These are phyloP conservation scores for Penicillium sp. DNA, from an alignment of 2,329 filamentous ascomycete species.

Conservation along the genomic window DNA sequence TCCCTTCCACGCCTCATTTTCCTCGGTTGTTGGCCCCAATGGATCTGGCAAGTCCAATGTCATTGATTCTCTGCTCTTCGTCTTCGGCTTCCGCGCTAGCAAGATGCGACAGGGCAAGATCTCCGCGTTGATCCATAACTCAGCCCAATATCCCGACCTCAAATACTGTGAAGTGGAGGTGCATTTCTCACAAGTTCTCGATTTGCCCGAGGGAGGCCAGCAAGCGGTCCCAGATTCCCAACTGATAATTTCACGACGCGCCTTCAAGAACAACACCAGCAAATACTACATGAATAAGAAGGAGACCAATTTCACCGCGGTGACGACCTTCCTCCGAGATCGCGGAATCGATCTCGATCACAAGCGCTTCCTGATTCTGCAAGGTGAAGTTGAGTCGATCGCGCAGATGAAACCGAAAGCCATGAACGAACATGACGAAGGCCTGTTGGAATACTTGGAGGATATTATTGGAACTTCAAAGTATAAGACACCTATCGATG, in stretches of 20 bases:
- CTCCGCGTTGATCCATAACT: constrained; percentile 96
- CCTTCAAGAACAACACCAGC: constrained; percentile 97
- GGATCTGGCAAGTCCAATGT: constrained; percentile 98
- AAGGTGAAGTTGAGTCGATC: constrained; percentile 97
- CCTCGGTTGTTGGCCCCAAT: constrained; percentile 95
- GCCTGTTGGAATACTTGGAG: constrained; percentile 91
- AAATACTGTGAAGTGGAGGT: constrained; percentile 94
- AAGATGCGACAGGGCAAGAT: constrained; percentile 99
- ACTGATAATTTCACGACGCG: constrained; percentile 81
- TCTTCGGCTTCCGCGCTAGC: constrained; percentile 98
- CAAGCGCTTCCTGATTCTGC: constrained; percentile 94
- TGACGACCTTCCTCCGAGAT: constrained; percentile 80
- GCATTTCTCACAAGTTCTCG: constrained; percentile 92
- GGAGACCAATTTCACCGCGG: constrained; percentile 85
- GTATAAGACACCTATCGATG: constrained; percentile 95
- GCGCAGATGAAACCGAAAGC: constrained; percentile 99
- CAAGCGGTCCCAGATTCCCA: constrained; percentile 78
- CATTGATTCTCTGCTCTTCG: constrained; percentile 94
- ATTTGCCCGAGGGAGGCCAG: constrained; percentile 70
- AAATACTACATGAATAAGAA: constrained; percentile 95
- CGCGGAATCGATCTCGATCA: constrained; percentile 93
- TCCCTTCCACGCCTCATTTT: constrained; percentile 95
- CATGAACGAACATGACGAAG: constrained; percentile 90
- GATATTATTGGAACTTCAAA: constrained; percentile 99
- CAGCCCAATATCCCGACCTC: constrained; percentile 76